A percentile compares a stretch with the other conserved stretches of the same genome.
phyloP scores from a whole-genome alignment of 192 early-diverging fungal species.

The Coemansia aciculifera region DNA sequence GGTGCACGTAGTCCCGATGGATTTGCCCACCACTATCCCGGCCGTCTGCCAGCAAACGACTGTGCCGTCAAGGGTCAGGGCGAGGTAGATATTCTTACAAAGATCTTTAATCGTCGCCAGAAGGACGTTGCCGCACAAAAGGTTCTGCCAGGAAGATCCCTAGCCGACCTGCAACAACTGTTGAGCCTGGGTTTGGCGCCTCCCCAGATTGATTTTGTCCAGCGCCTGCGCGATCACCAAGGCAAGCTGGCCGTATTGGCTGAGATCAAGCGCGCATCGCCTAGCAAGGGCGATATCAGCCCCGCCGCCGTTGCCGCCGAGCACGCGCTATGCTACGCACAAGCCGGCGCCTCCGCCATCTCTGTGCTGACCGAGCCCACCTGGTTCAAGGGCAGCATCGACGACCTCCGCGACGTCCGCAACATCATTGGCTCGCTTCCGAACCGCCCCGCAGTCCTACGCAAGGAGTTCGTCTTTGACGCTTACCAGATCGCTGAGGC shows the following conservation, averaged over 20 bases:
- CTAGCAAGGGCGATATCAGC: constrained; percentile 92
- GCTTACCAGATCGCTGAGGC: constrained; percentile 97
- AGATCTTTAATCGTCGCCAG: constrained; percentile 79
- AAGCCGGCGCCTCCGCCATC: constrained; percentile 88
- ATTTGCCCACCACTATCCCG: constrained; percentile 30
- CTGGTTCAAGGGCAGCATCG: constrained; percentile 96
- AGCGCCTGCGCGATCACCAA: constrained; percentile 56
- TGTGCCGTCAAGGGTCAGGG: constrained; percentile 22
- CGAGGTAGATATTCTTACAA: constrained; percentile 68
- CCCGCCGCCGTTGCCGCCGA: constrained; percentile 79
- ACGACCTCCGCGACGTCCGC: constrained; percentile 90
- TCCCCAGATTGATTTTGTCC: constrained; percentile 73
- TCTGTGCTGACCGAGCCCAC: constrained; percentile 98
- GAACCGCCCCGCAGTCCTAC: constrained; percentile 87
- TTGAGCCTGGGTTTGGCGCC: constrained; percentile 72
- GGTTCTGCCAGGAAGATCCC: constrained; percentile 69
- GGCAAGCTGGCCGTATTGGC: constrained; percentile 76
- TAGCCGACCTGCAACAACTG: constrained; percentile 66
- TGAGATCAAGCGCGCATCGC: constrained; percentile 98
- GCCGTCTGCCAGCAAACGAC: constrained; percentile 8
- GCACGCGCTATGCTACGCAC: constrained; percentile 83
- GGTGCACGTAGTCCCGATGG: constrained; percentile 19
- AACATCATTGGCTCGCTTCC: constrained; percentile 60
- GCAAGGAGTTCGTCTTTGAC: constrained; percentile 97
- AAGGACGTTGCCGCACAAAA: constrained; percentile 74